A percentile compares a stretch with the other conserved stretches of the same genome.
Conservation (phyloP, 306 rosid species). For the Vigna radiata region DNA sequence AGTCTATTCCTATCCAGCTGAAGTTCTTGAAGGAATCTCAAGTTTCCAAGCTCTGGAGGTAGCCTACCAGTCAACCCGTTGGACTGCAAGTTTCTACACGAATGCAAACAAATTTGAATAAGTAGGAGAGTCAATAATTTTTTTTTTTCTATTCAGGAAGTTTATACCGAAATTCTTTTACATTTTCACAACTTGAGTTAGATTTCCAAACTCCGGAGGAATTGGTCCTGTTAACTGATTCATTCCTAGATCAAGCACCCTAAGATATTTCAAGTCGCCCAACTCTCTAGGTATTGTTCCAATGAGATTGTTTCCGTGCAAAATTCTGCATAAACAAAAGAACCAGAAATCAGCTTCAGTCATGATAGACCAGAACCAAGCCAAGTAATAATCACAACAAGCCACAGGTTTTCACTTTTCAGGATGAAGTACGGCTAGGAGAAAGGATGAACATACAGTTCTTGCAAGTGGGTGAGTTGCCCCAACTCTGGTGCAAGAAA, state of each 20-base stretch:
- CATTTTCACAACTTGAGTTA: slow-evolving; percentile 68
- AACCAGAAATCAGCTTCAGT: slow-evolving; percentile 42
- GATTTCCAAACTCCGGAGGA: slow-evolving; percentile 85
- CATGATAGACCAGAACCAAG: slow-evolving; percentile 23
- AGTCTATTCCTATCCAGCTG: slow-evolving; percentile 86
- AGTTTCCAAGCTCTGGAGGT: slow-evolving; percentile 76
- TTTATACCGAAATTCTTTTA: slow-evolving; percentile 49
- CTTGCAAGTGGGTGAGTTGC: slow-evolving; percentile 75
- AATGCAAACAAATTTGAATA: slow-evolving; percentile 43
- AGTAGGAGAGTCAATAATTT: slow-evolving; percentile 34
- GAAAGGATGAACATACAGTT: slow-evolving; percentile 65
- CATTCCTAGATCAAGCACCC: slow-evolving; percentile 83
- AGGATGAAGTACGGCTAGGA: neutral
- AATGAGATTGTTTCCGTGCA: slow-evolving; percentile 79
- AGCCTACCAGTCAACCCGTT: slow-evolving; percentile 79
- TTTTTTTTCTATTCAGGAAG: slow-evolving; percentile 13
- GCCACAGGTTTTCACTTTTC: slow-evolving; percentile 13
- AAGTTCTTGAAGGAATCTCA: slow-evolving; percentile 79
- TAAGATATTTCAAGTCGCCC: slow-evolving; percentile 67
- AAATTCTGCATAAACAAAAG: slow-evolving; percentile 58
- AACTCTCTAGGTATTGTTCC: slow-evolving; percentile 85
- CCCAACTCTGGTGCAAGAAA: slow-evolving; percentile 84
- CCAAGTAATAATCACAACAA: slow-evolving; percentile 24
- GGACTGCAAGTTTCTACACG: slow-evolving; percentile 80
- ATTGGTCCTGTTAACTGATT: slow-evolving; percentile 84